These are phyloP conservation scores for Lagenaria siceraria DNA, from an alignment of 306 rosid species.

Conservation along the genomic window DNA sequence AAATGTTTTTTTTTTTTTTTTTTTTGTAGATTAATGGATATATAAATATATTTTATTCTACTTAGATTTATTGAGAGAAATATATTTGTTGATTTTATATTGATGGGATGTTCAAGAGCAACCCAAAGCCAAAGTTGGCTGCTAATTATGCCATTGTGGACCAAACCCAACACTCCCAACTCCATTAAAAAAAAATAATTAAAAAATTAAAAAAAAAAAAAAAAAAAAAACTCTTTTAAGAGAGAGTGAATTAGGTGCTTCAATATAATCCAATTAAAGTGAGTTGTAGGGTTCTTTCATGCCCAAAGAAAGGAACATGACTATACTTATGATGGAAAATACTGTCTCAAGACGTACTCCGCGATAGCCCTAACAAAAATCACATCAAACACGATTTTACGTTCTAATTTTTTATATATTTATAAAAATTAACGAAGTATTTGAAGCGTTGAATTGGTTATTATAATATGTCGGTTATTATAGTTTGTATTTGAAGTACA, in stretches of 20 bases:
- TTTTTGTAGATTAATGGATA: too few relatives aligned
- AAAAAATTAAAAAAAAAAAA: not conserved
- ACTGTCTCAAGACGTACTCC: not conserved
- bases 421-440: too few relatives aligned
- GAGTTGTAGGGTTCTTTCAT: constrained; percentile 6
- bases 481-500: too few relatives aligned
- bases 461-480: too few relatives aligned
- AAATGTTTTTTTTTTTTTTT: too few relatives aligned
- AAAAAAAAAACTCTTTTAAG: not conserved
- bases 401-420: too few relatives aligned
- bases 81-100: not conserved
- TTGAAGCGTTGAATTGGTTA: too few relatives aligned
- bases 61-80: too few relatives aligned
- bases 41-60: too few relatives aligned
- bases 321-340: not conserved
- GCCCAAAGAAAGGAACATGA: not conserved
- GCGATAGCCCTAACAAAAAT: not conserved
- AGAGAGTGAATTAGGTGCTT: constrained; percentile 8
- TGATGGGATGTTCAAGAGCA: constrained; percentile 5
- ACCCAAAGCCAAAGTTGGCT: not conserved
- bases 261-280: constrained; percentile 6
- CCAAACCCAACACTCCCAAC: not conserved
- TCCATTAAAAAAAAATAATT: not conserved
- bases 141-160: not conserved
- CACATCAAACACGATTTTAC: too few relatives aligned